phyloP scores from a whole-genome alignment of 768 basidiomycete species.

The Grammothele lineata region DNA sequence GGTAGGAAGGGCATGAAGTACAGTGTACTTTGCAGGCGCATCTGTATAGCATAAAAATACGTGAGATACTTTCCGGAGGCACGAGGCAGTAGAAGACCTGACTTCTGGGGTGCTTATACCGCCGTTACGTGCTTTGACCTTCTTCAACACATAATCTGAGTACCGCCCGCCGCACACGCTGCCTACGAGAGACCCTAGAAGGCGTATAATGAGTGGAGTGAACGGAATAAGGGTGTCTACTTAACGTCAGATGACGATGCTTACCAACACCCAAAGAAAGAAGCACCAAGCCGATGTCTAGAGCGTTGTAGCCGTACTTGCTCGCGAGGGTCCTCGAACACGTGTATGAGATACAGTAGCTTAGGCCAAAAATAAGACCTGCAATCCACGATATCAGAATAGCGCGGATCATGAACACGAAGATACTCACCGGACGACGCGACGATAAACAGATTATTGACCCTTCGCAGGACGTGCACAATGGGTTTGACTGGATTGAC shows the following conservation, averaged over 20 bases:
- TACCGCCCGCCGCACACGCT: constrained; percentile 56
- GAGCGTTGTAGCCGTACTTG: constrained; percentile 61
- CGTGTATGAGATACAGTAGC: constrained; percentile 70
- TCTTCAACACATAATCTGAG: constrained; percentile 46
- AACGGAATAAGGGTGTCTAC: background rate
- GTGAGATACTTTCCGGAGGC: background rate
- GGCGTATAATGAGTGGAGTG: background rate
- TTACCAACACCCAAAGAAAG: constrained; percentile 69
- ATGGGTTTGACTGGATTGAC: constrained; percentile 72
- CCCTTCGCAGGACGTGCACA: constrained; percentile 47
- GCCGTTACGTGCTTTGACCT: constrained; percentile 39
- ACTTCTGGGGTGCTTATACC: constrained; percentile 66
- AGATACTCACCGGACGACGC: constrained; percentile 52
- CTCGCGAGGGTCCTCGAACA: constrained; percentile 62
- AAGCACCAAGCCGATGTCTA: constrained; percentile 73
- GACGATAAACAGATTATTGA: constrained; percentile 66
- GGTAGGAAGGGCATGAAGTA: constrained; percentile 58
- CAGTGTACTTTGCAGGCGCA: constrained; percentile 65
- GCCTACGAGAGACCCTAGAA: constrained; percentile 46
- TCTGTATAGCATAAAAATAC: constrained; percentile 43
- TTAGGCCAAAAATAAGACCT: constrained; percentile 71
- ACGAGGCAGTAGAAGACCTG: constrained; percentile 8
- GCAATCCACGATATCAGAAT: no score
- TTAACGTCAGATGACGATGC: constrained; percentile 12
- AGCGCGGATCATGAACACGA: no score